Base-by-base conservation (phyloP, 768 basidiomycete species). In the Suillus subluteus region DNA sequence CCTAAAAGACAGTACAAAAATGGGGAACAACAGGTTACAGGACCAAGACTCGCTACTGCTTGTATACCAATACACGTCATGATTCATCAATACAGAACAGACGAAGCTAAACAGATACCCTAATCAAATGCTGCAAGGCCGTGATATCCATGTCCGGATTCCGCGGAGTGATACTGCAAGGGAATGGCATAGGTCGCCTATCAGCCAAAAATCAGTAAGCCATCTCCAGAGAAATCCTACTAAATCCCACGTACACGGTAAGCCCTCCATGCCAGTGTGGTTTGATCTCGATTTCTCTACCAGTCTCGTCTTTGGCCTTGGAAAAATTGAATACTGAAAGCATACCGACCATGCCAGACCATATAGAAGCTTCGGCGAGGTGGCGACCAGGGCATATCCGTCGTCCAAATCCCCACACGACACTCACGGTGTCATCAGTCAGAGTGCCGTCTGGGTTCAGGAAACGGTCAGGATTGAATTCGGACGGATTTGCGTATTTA, bases 381-480 rank as follows among this genome's bases (percentile, higher is more conserved):
- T 46, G 44, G 7, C 61, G 37, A 21, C 65, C 65, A 65, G 55
- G 37, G 40, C 65, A 54, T 26, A 66, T 58, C 18, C 65, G 63
- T 46, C 65, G 44, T 8, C 65, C 65, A 63, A 66, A 66, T 21
- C 65, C 65, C 30, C 62, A 66, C 5, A 52, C 43, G 9, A 52
- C 43, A 21, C 38, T 41, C 40, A 52, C 65, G 32, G 46, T 40
- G 48, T 66, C 65, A 6, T 66, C 62, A 3, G 26, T 66, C 62
- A 66, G 30, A 35, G 40, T 66, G 15, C 65, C 65, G 30, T 66
- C 65, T 23, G 43, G 26, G 8, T 26, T 37, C 15, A 88, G 68
- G 77, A 83, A 89, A 62, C 87, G 79, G 67, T 87, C 84, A 11
- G 87, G 87, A 41, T 80, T 79, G 76, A 87, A 87, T 43, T 71